Base-by-base conservation (phyloP, 176 grass and related monocot species). In the Oropetium thomaeum region DNA sequence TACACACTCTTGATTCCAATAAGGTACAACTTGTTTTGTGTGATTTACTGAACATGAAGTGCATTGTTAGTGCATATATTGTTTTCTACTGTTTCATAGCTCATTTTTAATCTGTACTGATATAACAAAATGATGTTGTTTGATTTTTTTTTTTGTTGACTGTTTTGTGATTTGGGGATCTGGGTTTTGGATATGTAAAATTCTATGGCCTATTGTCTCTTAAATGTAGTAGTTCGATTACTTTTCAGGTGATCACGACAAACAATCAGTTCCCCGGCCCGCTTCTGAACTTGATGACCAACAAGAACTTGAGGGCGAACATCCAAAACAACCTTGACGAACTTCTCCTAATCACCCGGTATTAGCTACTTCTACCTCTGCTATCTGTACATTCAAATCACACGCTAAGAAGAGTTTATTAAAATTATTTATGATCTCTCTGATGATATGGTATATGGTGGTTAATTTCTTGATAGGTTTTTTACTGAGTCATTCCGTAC, bases 241-340 rank as follows among this genome's bases (percentile, higher is more conserved):
- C 1, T 5, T 31, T 63, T 26, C 67, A 90, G 93, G 88, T 97
- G 58, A 89, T 97, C 25, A 83, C 83, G 43, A 81, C 93, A 58
- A 90, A 93, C 75, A 86, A 88, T 38, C 81, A 86, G 28, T 86
- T 93, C 79, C 90, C 93, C 30, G 93, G 93, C 1, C 93, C 93
- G 19, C 70, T 89, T 4, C 70, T 97, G 76, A 97, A 91, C 65
- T 75, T 88, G 11, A 93, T 86, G 71, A 97, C 93, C 49, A 97
- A 97, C 78, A 84, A 84, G 77, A 89, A 87, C 75, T 83, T 85
- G 45, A 85, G 78, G 61, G 85, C 93, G 51, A 97, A 93, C 74
- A 80, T 97, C 47, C 86, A 89, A 58, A 97, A 97, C 82, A 88
- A 85, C 81, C 82, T 97, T 54, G 88, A 97, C 17, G 94, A 97